Percentiles rank a stretch among this genome's conserved stretches.
Evolutionary conservation across 495 filamentous ascomycete genomes (phyloP).

Genomic region (Astrothelium subdiscretum): DNA sequence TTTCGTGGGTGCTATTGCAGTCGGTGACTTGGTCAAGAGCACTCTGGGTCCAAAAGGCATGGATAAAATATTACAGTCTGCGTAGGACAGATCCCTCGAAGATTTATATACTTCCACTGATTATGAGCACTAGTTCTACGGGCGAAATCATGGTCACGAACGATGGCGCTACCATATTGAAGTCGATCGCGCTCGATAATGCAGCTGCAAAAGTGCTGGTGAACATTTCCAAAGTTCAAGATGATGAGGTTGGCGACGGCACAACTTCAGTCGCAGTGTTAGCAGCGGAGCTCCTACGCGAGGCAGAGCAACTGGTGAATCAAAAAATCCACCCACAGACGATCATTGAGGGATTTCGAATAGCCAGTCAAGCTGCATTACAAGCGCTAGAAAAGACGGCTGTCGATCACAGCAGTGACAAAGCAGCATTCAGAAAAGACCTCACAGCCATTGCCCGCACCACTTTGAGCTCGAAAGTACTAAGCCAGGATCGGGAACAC

Average conservation of each 20-base stretch:
- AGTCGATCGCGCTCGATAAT: conserved; percentile 97
- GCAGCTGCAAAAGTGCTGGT: conserved; percentile 94
- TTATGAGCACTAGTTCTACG: conserved; percentile 56
- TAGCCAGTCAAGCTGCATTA: conserved; percentile 83
- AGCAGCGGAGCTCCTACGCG: conserved; percentile 86
- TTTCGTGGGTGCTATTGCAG: conserved; percentile 94
- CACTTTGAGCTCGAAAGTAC: conserved; percentile 95
- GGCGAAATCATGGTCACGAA: conserved; percentile 97
- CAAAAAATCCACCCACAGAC: conserved; percentile 98
- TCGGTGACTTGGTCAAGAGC: conserved; percentile 93
- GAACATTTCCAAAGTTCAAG: conserved; percentile 98
- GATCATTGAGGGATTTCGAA: conserved; percentile 96
- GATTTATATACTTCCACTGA: conserved; percentile 9
- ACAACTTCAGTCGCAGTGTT: conserved; percentile 88
- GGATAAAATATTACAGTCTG: conserved; percentile 99
- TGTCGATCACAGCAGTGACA: conserved; percentile 76
- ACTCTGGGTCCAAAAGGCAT: conserved; percentile 96
- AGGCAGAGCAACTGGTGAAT: conserved; percentile 93
- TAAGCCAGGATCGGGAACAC: conserved; percentile 85
- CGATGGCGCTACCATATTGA: conserved; percentile 95
- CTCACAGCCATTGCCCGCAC: conserved; percentile 83
- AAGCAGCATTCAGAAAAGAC: conserved; percentile 76
- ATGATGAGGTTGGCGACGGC: conserved; percentile 95
- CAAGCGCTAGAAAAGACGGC: conserved; percentile 71
- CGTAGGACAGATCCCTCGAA: conserved; percentile 42